Base-by-base conservation (phyloP, 768 basidiomycete species). In the Auricularia sp. region DNA sequence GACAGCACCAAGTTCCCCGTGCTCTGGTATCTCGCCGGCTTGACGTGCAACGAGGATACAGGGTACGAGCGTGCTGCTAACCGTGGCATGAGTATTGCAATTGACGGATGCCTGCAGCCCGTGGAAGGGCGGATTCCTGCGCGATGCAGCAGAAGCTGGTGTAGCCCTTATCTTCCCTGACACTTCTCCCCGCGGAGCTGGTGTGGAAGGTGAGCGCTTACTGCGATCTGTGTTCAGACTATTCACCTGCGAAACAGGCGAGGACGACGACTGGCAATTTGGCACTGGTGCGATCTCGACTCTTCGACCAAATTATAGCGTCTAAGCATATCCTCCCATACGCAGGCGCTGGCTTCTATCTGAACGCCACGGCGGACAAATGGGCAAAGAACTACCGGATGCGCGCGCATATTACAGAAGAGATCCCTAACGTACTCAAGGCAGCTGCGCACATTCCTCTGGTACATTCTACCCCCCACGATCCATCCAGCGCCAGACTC, bases 151-250 rank as follows among this genome's bases (percentile, higher is more conserved):
- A 3, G 80, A 84, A 21, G 86, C 96, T 70, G 88, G 89, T 5
- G 87, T 99, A 64, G 95, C 97, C 0, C 78, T 98, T 62, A 84
- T 98, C 65, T 93, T 98, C 74, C 93, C 97, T 2, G 97, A 99
- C 72, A 98, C 96, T 0, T 94, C 92, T 39, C 97, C 97, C 1
- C 84, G 97, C 44, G 94, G 94, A 3, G 94, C 96, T 18, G 89
- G 87, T 18, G 81, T 93, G 65, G 84, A 87, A 62, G 92, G 89
- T 58, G 16, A 16, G 47, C 21, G 18, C 21, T 18, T 18, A 0
- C 47, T 51, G 18, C 14, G 47, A 21, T 51, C 47, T 51, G 11
- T 51, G 44, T 51, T 18, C 47, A 18, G 11, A 3, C 47, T 51
- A 18, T 18, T 21, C 18, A 42, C 13, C 39, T 42, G 29, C 39